A percentile compares a stretch with the other conserved stretches of the same genome.
Evolutionary conservation across 495 filamentous ascomycete species (phyloP).

Genomic region (Aspergillus leporis): DNA sequence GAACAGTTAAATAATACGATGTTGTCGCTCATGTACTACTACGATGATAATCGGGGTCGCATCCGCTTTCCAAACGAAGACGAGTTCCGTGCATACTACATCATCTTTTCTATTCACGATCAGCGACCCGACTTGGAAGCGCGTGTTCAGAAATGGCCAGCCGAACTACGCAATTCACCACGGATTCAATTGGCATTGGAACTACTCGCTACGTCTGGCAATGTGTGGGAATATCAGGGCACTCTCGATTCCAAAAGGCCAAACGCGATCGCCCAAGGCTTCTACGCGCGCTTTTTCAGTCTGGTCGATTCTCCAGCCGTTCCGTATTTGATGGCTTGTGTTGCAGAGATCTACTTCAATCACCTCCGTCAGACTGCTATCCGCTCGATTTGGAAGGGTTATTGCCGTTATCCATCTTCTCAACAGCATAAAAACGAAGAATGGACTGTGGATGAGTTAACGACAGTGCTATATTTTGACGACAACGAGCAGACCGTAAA

Average conservation of each 20-base stretch:
- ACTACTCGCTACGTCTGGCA: conserved; percentile 66
- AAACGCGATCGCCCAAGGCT: conserved; percentile 60
- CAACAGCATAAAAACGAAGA: conserved; percentile 72
- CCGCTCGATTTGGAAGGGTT: conserved; percentile 63
- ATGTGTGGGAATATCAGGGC: conserved; percentile 62
- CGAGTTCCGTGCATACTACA: conserved; percentile 88
- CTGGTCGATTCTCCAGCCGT: conserved; percentile 67
- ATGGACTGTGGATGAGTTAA: conserved; percentile 68
- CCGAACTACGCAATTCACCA: conserved; percentile 51
- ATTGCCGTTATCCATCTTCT: conserved; percentile 55
- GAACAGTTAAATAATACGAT: conserved; percentile 90
- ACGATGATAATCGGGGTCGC: conserved; percentile 67
- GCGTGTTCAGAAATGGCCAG: conserved; percentile 70
- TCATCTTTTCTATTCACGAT: conserved; percentile 79
- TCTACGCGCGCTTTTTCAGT: conserved; percentile 71
- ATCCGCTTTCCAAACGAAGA: conserved; percentile 68
- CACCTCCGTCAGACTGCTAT: conserved; percentile 75
- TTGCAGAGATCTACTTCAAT: conserved; percentile 89
- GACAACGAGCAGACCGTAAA: conserved; percentile 65
- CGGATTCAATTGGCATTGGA: conserved; percentile 68
- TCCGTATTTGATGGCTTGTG: conserved; percentile 90
- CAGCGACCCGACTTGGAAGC: conserved; percentile 69
- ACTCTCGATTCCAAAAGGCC: conserved; percentile 59
- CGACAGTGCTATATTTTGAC: conserved; percentile 70
- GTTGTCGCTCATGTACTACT: conserved; percentile 83